phyloP scores from a whole-genome alignment of 495 filamentous ascomycete species.

The Baudoinia panamericana region DNA sequence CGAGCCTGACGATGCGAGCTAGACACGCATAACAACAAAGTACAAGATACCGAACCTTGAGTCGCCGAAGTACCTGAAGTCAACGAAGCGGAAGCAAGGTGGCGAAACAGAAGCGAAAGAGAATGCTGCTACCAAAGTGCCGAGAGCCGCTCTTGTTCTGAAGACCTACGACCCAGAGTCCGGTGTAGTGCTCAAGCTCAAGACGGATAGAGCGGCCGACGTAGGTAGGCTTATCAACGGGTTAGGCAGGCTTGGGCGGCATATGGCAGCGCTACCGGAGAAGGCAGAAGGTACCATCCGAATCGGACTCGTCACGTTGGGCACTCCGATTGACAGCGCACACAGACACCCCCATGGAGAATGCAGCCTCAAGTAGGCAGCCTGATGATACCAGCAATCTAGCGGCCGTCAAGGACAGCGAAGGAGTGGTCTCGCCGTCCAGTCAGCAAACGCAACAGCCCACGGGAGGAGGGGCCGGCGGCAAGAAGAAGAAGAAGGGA shows the following conservation, averaged over 20 bases:
- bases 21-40: conserved; percentile 77
- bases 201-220: conserved; percentile 49
- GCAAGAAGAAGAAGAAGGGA: conserved; percentile 33
- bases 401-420: too few relatives aligned
- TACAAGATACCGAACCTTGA: conserved; percentile 52
- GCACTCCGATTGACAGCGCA: too few relatives aligned
- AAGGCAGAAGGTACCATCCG: conserved; percentile 26
- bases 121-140: conserved; percentile 20
- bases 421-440: too few relatives aligned
- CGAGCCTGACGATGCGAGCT: conserved; percentile 7
- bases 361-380: conserved; percentile 1
- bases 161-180: conserved; percentile 82
- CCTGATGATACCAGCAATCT: neutral
- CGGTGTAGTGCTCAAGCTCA: conserved; percentile 44
- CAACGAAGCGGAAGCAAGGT: conserved; percentile 18
- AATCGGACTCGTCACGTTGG: too few relatives aligned
- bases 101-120: conserved; percentile 12
- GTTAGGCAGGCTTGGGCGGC: conserved; percentile 51
- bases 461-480: conserved; percentile 20
- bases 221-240: conserved; percentile 67
- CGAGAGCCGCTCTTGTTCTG: conserved; percentile 55
- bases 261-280: conserved; percentile 48
- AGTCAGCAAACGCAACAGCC: too few relatives aligned
- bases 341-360: conserved; percentile 14
- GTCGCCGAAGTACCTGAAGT: conserved; percentile 26